Percentiles rank a stretch among this genome's conserved stretches.
Conservation (phyloP, 2,329 filamentous ascomycete species). For the Lecanicillium sp. region DNA sequence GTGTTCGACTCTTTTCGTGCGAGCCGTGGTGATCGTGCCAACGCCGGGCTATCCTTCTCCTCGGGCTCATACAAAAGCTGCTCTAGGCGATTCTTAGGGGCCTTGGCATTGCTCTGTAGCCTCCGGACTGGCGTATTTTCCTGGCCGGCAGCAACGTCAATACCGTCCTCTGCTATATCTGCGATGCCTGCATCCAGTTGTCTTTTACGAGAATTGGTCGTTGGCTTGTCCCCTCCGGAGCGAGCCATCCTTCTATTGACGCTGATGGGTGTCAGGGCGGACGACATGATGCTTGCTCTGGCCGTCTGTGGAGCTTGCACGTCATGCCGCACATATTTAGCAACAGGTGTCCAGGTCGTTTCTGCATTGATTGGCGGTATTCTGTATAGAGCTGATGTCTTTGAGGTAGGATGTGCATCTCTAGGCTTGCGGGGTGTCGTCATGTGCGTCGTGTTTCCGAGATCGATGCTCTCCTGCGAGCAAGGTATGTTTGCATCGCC, state of each 20-base stretch:
- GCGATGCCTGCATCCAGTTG: slow-evolving; percentile 33
- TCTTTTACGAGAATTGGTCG: slow-evolving; percentile 17
- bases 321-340: slow-evolving; percentile 19
- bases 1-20: slow-evolving; percentile 17
- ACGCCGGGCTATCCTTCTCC: slow-evolving; percentile 19
- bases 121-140: slow-evolving; percentile 8
- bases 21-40: slow-evolving; percentile 23
- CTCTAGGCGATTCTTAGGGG: slow-evolving; percentile 26
- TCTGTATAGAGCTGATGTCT: slow-evolving; percentile 10
- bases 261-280: slow-evolving; percentile 33
- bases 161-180: slow-evolving; percentile 45
- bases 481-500: slow-evolving; percentile 18
- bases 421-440: slow-evolving; percentile 32
- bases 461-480: slow-evolving; percentile 54
- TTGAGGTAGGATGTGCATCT: slow-evolving; percentile 17
- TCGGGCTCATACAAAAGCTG: slow-evolving; percentile 28
- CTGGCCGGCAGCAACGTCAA: slow-evolving; percentile 18
- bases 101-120: slow-evolving; percentile 3
- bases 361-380: background rate
- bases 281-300: slow-evolving; percentile 18
- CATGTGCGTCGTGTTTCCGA: slow-evolving; percentile 34
- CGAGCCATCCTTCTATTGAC: slow-evolving; percentile 26
- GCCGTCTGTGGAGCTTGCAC: slow-evolving; percentile 16
- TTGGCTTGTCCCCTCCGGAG: slow-evolving; percentile 19
- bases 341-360: slow-evolving; percentile 13